A percentile compares a stretch with the other conserved stretches of the same genome.
Conservation (phyloP, 768 basidiomycete genomes). For the Kwoniella sp. region DNA sequence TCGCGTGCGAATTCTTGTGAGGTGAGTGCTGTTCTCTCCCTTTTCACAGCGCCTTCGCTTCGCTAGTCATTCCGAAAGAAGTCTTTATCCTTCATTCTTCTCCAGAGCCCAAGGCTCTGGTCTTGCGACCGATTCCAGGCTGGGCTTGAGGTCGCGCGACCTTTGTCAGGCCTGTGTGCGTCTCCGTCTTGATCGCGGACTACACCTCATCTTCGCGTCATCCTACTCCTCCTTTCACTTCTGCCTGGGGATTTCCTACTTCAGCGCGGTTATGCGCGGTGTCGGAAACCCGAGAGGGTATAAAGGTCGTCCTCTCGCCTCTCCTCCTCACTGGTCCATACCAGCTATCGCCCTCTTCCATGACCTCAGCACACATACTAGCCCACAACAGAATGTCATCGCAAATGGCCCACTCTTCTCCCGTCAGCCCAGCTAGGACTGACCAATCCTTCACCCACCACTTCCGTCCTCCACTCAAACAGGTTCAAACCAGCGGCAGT, state of each 20-base stretch:
- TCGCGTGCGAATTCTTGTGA: too few relatives aligned
- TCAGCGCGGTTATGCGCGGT: too few relatives aligned
- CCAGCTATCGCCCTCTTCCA: background rate
- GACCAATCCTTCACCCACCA: conserved; percentile 5
- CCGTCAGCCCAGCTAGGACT: background rate
- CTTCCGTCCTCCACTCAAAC: conserved; percentile 8
- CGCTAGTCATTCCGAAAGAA: too few relatives aligned
- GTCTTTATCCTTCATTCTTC: too few relatives aligned
- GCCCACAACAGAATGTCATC: background rate
- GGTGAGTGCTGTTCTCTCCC: too few relatives aligned
- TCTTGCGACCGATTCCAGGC: background rate
- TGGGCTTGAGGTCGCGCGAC: background rate
- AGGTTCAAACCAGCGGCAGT: background rate
- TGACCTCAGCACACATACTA: background rate
- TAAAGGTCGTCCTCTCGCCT: background rate
- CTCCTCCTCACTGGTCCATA: background rate
- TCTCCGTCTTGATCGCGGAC: too few relatives aligned
- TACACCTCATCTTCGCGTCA: background rate
- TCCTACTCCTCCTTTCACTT: background rate
- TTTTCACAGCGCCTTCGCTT: too few relatives aligned
- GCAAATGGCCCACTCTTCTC: background rate
- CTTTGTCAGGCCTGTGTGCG: background rate
- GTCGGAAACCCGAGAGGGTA: background rate
- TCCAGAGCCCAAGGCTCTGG: too few relatives aligned
- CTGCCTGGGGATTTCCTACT: too few relatives aligned